A percentile compares a stretch with the other conserved stretches of the same genome.
Conservation (phyloP, 1,284 basidiomycete species). For the Ceratobasidium sp. region DNA sequence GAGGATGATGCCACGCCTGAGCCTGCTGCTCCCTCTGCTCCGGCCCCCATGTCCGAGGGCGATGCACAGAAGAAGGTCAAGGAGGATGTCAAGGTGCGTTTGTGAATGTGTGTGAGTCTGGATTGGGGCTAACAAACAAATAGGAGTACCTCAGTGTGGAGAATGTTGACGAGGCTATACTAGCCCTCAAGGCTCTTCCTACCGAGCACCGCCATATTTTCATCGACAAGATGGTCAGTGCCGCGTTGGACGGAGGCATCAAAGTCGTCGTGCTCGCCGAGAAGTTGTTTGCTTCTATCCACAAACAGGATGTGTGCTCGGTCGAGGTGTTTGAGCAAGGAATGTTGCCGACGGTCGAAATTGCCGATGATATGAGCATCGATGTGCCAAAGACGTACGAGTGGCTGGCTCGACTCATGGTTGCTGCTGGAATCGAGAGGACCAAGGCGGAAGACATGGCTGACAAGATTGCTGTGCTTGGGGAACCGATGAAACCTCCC, state of each 20-base stretch:
- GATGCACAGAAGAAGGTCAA: conserved; percentile 80
- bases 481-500: conserved; percentile 45
- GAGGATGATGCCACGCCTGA: conserved; percentile 62
- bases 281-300: conserved; percentile 66
- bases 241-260: conserved; percentile 81
- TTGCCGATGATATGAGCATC: conserved; percentile 85
- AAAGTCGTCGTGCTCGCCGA: conserved; percentile 82
- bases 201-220: conserved; percentile 67
- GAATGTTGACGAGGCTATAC: conserved; percentile 85
- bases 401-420: conserved; percentile 76
- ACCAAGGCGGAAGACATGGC: conserved; percentile 63
- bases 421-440: conserved; percentile 62
- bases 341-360: conserved; percentile 75
- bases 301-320: conserved; percentile 63
- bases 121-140: neutral
- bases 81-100: conserved; percentile 66
- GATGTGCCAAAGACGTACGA: conserved; percentile 88
- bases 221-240: conserved; percentile 75
- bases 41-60: conserved; percentile 67
- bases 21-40: conserved; percentile 45
- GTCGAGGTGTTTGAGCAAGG: conserved; percentile 64
- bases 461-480: conserved; percentile 47
- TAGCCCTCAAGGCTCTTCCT: conserved; percentile 79
- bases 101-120: neutral
- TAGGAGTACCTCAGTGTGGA: conserved; percentile 76